Evolutionary conservation across 1,139 yeast species (phyloP).

Genomic region (Arxiozyma telluris): DNA sequence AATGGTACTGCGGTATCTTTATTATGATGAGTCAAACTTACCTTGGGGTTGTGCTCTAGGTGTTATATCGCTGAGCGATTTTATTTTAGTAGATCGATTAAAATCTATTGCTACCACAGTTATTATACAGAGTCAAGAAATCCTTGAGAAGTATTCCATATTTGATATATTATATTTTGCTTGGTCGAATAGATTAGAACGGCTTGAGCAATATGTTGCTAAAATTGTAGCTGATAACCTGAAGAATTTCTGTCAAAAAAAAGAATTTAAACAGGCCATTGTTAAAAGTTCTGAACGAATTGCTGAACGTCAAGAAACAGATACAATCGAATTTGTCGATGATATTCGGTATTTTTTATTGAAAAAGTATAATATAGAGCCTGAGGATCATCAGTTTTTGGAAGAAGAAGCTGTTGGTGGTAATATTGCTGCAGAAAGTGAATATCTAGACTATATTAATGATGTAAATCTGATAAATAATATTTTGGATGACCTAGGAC

Average conservation of each 20-base stretch:
- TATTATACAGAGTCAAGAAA: conserved; percentile 37
- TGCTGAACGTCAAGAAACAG: conserved; percentile 56
- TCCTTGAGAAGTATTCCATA: conserved; percentile 32
- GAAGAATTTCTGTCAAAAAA: conserved; percentile 32
- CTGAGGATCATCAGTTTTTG: conserved; percentile 21
- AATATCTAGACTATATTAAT: conserved; percentile 15
- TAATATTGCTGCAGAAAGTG: conserved; percentile 12
- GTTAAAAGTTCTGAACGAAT: conserved; percentile 50
- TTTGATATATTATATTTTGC: conserved; percentile 54
- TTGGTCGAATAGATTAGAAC: conserved; percentile 59
- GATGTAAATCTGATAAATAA: conserved; percentile 15
- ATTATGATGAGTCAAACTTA: conserved; percentile 50
- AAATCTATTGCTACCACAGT: conserved; percentile 59
- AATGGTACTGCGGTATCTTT: conserved; percentile 46
- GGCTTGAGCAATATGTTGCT: conserved; percentile 58
- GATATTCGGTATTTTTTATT: conserved; percentile 59
- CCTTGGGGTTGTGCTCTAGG: conserved; percentile 46
- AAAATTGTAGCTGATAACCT: conserved; percentile 47
- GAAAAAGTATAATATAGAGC: conserved; percentile 31
- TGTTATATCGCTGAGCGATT: conserved; percentile 51
- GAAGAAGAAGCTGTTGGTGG: conserved; percentile 3
- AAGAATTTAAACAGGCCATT: conserved; percentile 35
- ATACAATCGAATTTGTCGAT: conserved; percentile 70
- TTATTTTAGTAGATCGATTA: conserved; percentile 50
- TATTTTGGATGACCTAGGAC: conserved; percentile 4